A percentile compares a stretch with the other conserved stretches of the same genome.
Conservation (phyloP, 805 yeast species). For the Saccharomycopsis babjevae region DNA sequence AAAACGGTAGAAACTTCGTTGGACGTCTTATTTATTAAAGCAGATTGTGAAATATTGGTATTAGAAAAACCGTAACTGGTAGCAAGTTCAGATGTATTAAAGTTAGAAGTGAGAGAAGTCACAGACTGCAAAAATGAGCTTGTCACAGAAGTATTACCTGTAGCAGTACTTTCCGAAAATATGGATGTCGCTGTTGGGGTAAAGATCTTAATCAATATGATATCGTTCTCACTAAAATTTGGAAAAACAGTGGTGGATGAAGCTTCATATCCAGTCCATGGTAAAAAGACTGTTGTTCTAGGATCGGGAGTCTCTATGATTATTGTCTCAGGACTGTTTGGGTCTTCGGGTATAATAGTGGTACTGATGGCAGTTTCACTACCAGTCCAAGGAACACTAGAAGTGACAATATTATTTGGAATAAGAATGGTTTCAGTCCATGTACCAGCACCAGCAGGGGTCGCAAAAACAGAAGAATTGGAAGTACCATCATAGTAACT, state of each 20-base stretch:
- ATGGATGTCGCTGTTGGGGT: background rate
- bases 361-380: background rate
- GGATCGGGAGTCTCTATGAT: conserved; percentile 4
- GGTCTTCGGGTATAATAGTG: background rate
- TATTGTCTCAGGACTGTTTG: background rate
- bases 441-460: background rate
- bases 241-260: background rate
- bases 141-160: background rate
- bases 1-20: background rate
- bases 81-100: background rate
- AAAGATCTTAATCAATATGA: background rate
- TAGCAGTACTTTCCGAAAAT: background rate
- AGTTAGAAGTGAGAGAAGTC: background rate
- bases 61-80: background rate
- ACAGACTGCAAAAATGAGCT: background rate
- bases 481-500: background rate
- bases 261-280: background rate
- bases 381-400: background rate
- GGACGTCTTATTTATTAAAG: background rate
- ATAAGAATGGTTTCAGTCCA: background rate
- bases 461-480: background rate
- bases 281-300: background rate
- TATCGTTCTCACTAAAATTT: background rate
- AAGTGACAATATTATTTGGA: background rate
- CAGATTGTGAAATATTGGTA: background rate